Evolutionary conservation across 176 grass and related monocot genomes (phyloP).

Genomic region (Microstegium vimineum): DNA sequence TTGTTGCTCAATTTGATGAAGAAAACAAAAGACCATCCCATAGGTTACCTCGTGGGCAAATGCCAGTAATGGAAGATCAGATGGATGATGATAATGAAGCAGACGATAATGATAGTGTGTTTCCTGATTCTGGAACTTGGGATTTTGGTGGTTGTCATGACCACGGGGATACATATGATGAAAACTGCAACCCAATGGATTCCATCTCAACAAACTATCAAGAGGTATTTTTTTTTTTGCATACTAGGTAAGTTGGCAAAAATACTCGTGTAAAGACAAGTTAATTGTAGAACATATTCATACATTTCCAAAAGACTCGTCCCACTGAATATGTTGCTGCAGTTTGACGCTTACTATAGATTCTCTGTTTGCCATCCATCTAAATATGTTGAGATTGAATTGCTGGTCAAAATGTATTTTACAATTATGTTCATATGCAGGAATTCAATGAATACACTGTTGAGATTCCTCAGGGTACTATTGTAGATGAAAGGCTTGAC

Average conservation of each 20-base stretch:
- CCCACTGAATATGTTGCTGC: not conserved
- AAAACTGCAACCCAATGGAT: conserved; percentile 35
- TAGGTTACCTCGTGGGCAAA: conserved; percentile 40
- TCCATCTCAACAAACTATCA: conserved; percentile 48
- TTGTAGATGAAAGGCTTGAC: conserved; percentile 55
- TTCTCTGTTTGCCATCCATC: not conserved
- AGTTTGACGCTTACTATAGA: not conserved
- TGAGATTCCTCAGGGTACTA: conserved; percentile 32
- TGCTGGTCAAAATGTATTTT: not conserved
- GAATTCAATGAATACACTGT: conserved; percentile 54
- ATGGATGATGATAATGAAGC: conserved; percentile 16
- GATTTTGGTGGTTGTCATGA: conserved; percentile 67
- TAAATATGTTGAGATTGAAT: not conserved
- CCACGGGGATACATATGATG: conserved; percentile 47
- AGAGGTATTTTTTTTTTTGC: conserved; percentile 57
- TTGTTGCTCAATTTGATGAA: conserved; percentile 89
- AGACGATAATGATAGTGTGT: conserved; percentile 32
- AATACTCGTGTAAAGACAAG: not conserved
- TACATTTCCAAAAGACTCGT: conserved; percentile 6
- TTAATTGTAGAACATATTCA: not conserved
- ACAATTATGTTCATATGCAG: conserved; percentile 33
- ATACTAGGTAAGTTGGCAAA: not conserved
- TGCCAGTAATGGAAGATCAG: conserved; percentile 45
- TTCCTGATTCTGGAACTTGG: conserved; percentile 48
- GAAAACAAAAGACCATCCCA: conserved; percentile 65